Percentiles rank a stretch among this genome's conserved stretches.
Conservation (phyloP, 345 rosid genomes). For the Sonneratia caseolaris region DNA sequence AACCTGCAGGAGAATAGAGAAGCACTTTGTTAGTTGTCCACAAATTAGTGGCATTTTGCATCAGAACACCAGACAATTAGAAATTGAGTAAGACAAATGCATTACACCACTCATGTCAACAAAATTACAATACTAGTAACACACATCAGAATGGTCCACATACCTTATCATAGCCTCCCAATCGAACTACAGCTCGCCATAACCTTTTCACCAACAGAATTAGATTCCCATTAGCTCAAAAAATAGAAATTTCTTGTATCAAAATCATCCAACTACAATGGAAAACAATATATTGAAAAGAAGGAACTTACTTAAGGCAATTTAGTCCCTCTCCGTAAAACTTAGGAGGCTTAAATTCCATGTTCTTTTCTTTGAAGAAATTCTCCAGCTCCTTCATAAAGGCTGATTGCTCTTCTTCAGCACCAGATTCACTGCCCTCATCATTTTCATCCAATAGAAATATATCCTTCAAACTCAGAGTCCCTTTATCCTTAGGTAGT, state of each 20-base stretch:
- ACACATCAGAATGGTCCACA: neutral
- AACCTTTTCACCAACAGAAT: constrained; percentile 29
- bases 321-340: constrained; percentile 62
- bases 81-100: neutral
- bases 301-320: constrained; percentile 51
- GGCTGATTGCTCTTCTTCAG: constrained; percentile 49
- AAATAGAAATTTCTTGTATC: neutral
- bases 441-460: constrained; percentile 37
- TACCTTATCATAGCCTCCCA: constrained; percentile 78
- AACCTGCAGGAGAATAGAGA: constrained; percentile 28
- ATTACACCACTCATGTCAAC: neutral
- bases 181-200: constrained; percentile 59
- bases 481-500: constrained; percentile 22
- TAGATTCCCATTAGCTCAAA: constrained; percentile 9
- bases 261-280: neutral
- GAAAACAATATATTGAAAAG: neutral
- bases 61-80: neutral
- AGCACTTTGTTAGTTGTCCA: neutral
- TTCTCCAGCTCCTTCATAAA: constrained; percentile 51
- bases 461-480: constrained; percentile 24
- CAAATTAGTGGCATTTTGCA: neutral
- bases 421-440: constrained; percentile 54
- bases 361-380: constrained; percentile 42
- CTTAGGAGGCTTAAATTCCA: constrained; percentile 70
- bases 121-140: neutral